Conservation (phyloP, 2,329 filamentous ascomycete species). For the Nemania sp. region DNA sequence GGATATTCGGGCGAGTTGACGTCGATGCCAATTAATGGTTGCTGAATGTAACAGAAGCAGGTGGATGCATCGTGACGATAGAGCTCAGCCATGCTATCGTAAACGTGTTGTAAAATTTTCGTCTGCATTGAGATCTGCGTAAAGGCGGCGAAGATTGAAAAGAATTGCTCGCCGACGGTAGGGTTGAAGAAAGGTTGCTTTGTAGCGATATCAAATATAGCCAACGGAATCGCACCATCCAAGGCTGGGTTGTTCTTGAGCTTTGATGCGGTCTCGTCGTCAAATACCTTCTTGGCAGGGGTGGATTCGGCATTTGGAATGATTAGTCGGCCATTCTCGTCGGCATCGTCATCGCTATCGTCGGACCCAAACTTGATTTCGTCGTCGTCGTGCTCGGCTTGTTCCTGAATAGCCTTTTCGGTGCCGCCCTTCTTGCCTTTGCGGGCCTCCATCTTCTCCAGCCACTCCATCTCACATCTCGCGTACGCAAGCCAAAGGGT, state of each 20-base stretch:
- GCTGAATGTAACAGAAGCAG: slow-evolving; percentile 76
- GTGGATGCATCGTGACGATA: slow-evolving; percentile 73
- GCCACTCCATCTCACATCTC: slow-evolving; percentile 91
- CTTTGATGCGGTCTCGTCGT: slow-evolving; percentile 59
- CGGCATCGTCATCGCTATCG: slow-evolving; percentile 59
- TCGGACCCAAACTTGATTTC: slow-evolving; percentile 58
- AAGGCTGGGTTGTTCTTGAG: slow-evolving; percentile 83
- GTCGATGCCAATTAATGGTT: slow-evolving; percentile 75
- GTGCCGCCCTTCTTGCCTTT: slow-evolving; percentile 61
- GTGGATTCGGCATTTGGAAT: slow-evolving; percentile 60
- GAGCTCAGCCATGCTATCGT: slow-evolving; percentile 70
- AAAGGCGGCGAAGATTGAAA: slow-evolving; percentile 81
- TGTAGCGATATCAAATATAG: slow-evolving; percentile 88
- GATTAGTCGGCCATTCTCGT: slow-evolving; percentile 55
- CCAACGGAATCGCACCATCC: slow-evolving; percentile 91
- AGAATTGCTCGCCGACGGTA: slow-evolving; percentile 79
- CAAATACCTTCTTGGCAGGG: slow-evolving; percentile 58
- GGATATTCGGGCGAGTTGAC: slow-evolving; percentile 78
- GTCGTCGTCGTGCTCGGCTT: slow-evolving; percentile 61
- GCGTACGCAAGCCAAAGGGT: slow-evolving; percentile 90
- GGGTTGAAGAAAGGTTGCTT: slow-evolving; percentile 79
- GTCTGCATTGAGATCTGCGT: slow-evolving; percentile 71
- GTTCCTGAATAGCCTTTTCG: slow-evolving; percentile 67
- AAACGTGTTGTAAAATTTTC: slow-evolving; percentile 78
- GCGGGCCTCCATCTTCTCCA: slow-evolving; percentile 82